Base-by-base conservation (phyloP, 2,329 filamentous ascomycete genomes). In the Claviceps sp. region DNA sequence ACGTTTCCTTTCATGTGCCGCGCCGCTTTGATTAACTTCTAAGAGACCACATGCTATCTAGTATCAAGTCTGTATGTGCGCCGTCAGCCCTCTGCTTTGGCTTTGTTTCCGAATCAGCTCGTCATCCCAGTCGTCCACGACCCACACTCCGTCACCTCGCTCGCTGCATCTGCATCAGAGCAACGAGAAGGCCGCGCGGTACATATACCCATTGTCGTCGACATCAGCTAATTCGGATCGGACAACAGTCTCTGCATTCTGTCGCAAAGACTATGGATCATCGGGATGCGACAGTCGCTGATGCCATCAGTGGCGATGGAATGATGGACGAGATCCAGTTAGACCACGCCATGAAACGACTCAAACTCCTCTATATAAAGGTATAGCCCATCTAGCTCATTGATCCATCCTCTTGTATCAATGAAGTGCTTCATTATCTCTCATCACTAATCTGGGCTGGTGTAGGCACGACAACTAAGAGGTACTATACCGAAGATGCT, bases 351-450 rank as follows among this genome's bases (percentile, higher is more conserved):
- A 67, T 80, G 58, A 66, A 73, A 58, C 69, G 72, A 37, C 67
- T 81, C 50, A 75, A 77, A 57, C 66, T 76, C 47, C 64, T 79
- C n/a, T 75, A 80, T 58, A 67, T 76, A 58, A 74, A 77, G 70
- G 77, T 73, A 71, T 58, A 22, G 30, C 14, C 5, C 22, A 44
- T 44, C 42, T 22, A 44, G 22, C 22, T 20, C 6, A 24, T 16
- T 5, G 26, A 20, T 16, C n/a, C 8, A 9, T 13, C 14, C 14
- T 42, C 47, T 55, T 22, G 11, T 4, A 20, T 45, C 22, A 3
- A 22, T 22, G 16, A 34, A 26, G 9, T 20, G 26, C 24, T 30
- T 30, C 26, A 4, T 20, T 20, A 3, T 34, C 8, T 42, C 20
- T 30, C 24, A 3, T 38, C 13, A 51, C 55, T 64, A 43, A 65